Evolutionary conservation across 345 rosid species (phyloP), one percentile per base, ranked within the genome.

Genomic region (Aquilaria malaccensis): DNA sequence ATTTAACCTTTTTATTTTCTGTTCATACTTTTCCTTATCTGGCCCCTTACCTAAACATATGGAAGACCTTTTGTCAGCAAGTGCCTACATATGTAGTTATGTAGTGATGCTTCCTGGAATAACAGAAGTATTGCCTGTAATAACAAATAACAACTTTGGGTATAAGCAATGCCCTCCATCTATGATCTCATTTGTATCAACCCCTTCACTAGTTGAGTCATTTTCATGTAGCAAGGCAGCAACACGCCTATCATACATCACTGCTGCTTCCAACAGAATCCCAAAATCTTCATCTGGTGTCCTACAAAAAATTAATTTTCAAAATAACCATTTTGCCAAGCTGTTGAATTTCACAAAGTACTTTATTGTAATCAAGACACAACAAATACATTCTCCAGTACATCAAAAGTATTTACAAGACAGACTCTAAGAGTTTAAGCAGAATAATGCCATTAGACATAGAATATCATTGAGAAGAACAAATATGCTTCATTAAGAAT

Each of bases 231-330:
- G 69, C 50, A 87, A 77, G 48, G 98, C 97, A 62, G 86, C 90
- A 72, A 90, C 99, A 45, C 95, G 88, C 57, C 95, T 86, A 66
- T 94, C 96, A 80, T 90, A 94, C 95, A 90, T 83, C 29, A 94
- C 89, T 22, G 97, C 96, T 60, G 99, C 99, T 81, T 94, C 96
- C 64, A 94, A 72, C 52, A 94, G 89, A 64, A 94, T 81, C 70
- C 95, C 83, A 80, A 94, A 94, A 76, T 94, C 83, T 79, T 94
- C 99, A 88, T 94, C 99, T 55, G 96, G 83, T 33, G 97, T 88
- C 99, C 97, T 94, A 86, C 53, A 72, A 76, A 65, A 46, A 53
- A 14, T 32, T 71, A 22, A 33, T 50, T 31, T 9, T 32, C 45
- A 6, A 53, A 2, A 37, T 37, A 9, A 37, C 43, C 43, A 37